Percentiles rank a stretch among this genome's conserved stretches.
phyloP scores from a whole-genome alignment of 441 rosid species.

The Populus tomentosa region DNA sequence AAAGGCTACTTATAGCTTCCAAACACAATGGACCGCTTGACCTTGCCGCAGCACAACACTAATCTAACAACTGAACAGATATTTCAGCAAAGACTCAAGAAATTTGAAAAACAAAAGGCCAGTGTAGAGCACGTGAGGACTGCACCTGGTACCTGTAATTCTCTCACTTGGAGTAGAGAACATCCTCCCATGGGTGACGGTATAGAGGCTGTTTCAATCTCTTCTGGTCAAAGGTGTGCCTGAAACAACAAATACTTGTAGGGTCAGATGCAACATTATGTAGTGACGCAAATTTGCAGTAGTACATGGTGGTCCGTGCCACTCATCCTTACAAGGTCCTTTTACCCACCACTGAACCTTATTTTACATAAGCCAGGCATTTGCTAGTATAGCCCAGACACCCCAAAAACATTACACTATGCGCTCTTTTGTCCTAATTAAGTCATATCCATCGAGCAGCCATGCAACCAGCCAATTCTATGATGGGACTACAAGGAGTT shows the following conservation, averaged over 20 bases:
- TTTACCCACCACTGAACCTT: background rate
- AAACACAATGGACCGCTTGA: background rate
- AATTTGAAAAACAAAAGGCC: conserved; percentile 7
- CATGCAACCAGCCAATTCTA: background rate
- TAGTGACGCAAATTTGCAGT: background rate
- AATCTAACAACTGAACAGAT: conserved; percentile 24
- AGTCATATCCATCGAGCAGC: background rate
- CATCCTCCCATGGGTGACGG: conserved; percentile 94
- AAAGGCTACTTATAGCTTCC: conserved; percentile 3
- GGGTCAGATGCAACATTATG: background rate
- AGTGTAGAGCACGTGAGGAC: background rate
- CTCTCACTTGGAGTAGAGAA: conserved; percentile 75
- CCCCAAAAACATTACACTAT: background rate
- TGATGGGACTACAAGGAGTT: background rate
- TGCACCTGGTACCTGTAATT: conserved; percentile 7
- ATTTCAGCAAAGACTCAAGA: conserved; percentile 11
- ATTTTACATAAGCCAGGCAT: background rate
- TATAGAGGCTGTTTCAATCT: conserved; percentile 82
- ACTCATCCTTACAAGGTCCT: background rate
- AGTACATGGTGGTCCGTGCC: background rate
- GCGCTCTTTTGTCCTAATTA: background rate
- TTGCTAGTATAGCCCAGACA: background rate
- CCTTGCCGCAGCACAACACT: conserved; percentile 19
- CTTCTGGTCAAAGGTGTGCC: conserved; percentile 88
- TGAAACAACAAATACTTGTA: conserved; percentile 18